Percentiles rank a stretch among this genome's conserved stretches.
phyloP scores from a whole-genome alignment of 805 yeast genomes.

The Sungouiella thailandica region DNA sequence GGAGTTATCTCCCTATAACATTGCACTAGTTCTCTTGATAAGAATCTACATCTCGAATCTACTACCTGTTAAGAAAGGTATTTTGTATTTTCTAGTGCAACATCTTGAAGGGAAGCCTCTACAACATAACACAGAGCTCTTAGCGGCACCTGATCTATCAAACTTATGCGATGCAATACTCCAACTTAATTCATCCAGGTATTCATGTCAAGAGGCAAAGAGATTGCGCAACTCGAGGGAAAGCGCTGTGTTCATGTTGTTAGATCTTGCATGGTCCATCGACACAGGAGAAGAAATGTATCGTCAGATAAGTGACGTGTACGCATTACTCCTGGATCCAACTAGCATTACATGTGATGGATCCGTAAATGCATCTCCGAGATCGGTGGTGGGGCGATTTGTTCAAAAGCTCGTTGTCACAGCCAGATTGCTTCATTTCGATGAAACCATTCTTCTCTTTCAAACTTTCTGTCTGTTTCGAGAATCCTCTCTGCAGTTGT shows the following conservation, averaged over 20 bases:
- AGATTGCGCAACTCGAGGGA: too few relatives aligned
- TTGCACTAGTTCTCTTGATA: constrained; percentile 46
- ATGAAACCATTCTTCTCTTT: constrained; percentile 37
- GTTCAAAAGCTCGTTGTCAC: constrained; percentile 36
- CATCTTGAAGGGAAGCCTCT: constrained; percentile 10
- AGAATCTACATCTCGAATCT: constrained; percentile 41
- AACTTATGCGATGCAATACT: constrained; percentile 11
- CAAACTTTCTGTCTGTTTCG: constrained; percentile 31
- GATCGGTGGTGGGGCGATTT: constrained; percentile 39
- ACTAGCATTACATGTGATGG: constrained; percentile 6
- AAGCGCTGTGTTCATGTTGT: neutral
- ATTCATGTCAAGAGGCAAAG: too few relatives aligned
- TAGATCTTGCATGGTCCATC: constrained; percentile 38
- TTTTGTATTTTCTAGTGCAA: constrained; percentile 4
- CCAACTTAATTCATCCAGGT: too few relatives aligned
- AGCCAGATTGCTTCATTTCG: constrained; percentile 43
- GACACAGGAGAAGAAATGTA: constrained; percentile 46
- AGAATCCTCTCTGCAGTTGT: constrained; percentile 20
- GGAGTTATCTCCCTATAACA: constrained; percentile 50
- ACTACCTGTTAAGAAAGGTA: constrained; percentile 19
- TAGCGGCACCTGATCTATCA: constrained; percentile 5
- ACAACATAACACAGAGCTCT: constrained; percentile 3
- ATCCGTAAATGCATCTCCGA: constrained; percentile 11
- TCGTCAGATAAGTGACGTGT: constrained; percentile 20
- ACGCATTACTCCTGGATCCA: constrained; percentile 9